Conservation (phyloP, 2,329 filamentous ascomycete genomes). For the Aspergillus alliaceus region DNA sequence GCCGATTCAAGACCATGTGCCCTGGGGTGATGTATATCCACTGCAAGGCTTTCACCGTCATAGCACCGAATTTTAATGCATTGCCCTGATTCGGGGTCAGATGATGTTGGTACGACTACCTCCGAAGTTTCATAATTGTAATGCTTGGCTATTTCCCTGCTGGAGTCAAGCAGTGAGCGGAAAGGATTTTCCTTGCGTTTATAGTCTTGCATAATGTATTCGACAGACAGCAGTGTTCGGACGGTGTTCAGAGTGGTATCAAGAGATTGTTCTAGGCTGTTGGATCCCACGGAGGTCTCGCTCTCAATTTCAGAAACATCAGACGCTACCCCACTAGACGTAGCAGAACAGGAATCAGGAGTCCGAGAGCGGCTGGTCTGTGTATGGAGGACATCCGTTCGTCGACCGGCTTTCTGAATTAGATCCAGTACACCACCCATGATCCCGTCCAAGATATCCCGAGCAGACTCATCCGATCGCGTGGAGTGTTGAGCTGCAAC, state of each 20-base stretch:
- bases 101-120: background rate
- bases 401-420: background rate
- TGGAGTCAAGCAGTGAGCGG: background rate
- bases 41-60: background rate
- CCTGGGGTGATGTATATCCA: background rate
- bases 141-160: background rate
- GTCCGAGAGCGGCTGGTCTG: background rate
- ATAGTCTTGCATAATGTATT: background rate
- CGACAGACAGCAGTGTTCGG: background rate
- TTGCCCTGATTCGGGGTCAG: background rate
- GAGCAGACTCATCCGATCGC: slow-evolving; percentile 84
- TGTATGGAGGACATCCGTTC: background rate
- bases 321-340: background rate
- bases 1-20: slow-evolving; percentile 49
- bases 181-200: slow-evolving; percentile 13
- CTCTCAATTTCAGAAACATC: background rate
- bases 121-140: background rate
- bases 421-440: background rate
- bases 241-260: background rate
- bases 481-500: slow-evolving; percentile 87
- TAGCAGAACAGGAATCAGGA: background rate
- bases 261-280: background rate
- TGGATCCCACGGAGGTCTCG: background rate
- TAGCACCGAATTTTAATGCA: background rate
- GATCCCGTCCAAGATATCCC: slow-evolving; percentile 62